Conservation (phyloP, 331 rosid genomes). For the Malus hybrid region DNA sequence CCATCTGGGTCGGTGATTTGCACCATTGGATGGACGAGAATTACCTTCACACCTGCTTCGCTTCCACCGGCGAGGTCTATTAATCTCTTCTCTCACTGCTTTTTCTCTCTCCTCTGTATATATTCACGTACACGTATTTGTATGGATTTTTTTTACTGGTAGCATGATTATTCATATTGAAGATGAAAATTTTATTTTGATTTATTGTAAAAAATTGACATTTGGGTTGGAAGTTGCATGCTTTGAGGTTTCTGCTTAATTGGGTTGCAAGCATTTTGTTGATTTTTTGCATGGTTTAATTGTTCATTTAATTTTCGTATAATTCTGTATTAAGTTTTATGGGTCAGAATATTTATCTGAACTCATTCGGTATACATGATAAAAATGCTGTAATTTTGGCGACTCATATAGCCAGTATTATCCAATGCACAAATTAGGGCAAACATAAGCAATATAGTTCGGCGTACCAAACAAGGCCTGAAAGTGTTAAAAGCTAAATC, state of each 20-base stretch:
- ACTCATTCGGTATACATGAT: neutral
- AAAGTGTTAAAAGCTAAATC: neutral
- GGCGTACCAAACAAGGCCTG: neutral
- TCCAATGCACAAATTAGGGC: too few species aligned
- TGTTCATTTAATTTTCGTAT: neutral
- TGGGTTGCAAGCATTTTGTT: neutral
- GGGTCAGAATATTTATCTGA: neutral
- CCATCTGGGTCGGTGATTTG: constrained; percentile 93
- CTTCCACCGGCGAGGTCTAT: constrained; percentile 71
- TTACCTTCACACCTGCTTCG: constrained; percentile 61
- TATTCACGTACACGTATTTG: neutral
- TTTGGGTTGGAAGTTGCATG: neutral
- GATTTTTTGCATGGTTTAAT: neutral
- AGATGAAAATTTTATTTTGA: neutral
- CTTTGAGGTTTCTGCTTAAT: neutral
- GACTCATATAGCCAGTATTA: too few species aligned
- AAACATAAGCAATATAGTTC: too few species aligned
- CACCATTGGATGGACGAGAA: constrained; percentile 93
- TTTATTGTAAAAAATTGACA: neutral
- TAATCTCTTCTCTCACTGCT: too few species aligned
- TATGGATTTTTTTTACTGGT: neutral
- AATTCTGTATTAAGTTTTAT: neutral
- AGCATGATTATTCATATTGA: neutral
- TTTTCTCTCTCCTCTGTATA: neutral
- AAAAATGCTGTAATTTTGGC: neutral